phyloP scores from a whole-genome alignment of 2,329 filamentous ascomycete species.

The Penicillium sclerotigenum region DNA sequence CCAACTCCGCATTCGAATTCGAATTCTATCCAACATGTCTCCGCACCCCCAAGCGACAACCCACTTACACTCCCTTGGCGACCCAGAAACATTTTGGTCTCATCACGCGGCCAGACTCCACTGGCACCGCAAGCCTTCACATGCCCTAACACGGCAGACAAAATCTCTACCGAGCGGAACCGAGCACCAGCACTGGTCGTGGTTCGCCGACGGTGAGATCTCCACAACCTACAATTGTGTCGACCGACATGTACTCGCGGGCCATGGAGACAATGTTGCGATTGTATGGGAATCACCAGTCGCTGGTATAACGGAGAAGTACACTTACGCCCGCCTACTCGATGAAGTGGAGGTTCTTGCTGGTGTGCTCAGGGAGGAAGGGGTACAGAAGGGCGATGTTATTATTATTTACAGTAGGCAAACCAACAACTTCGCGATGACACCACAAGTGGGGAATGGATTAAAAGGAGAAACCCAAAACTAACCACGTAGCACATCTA shows the following conservation, averaged over 20 bases:
- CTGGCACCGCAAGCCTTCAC: constrained; percentile 75
- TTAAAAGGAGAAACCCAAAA: neutral
- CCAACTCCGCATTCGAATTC: neutral
- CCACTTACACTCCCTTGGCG: constrained; percentile 58
- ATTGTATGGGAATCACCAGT: constrained; percentile 89
- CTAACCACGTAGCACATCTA: constrained; percentile 30
- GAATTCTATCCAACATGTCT: constrained; percentile 11
- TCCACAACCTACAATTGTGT: constrained; percentile 91
- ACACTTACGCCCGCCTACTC: constrained; percentile 72
- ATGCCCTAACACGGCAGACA: constrained; percentile 57
- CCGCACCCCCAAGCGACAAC: constrained; percentile 49
- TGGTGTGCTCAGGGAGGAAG: constrained; percentile 76
- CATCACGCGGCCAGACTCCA: constrained; percentile 69
- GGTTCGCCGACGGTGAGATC: constrained; percentile 86
- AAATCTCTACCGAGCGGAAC: constrained; percentile 61
- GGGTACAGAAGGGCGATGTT: constrained; percentile 77
- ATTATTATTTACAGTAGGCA: constrained; percentile 80
- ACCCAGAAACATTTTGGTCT: constrained; percentile 72
- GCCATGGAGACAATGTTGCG: constrained; percentile 69
- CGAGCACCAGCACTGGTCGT: constrained; percentile 76
- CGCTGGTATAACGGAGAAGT: constrained; percentile 65
- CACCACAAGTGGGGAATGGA: neutral
- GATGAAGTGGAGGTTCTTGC: constrained; percentile 78
- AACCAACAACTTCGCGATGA: neutral
- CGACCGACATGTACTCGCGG: constrained; percentile 78